These are phyloP conservation scores for Suillus placidus DNA, from an alignment of 768 basidiomycete genomes.

Conservation along the genomic window DNA sequence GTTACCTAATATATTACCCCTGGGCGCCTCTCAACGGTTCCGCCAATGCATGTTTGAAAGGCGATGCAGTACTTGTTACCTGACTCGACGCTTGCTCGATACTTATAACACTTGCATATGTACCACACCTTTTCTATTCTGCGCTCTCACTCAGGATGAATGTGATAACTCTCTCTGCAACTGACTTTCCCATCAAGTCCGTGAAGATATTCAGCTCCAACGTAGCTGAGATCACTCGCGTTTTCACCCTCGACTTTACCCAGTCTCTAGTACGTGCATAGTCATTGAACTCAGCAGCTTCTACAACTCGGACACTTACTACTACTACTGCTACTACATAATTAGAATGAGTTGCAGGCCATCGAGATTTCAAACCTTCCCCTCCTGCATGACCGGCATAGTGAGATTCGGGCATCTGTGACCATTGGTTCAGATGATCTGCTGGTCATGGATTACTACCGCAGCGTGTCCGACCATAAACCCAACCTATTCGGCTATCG, in stretches of 20 bases:
- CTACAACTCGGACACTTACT: background rate
- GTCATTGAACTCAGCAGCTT: background rate
- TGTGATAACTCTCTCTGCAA: constrained; percentile 6
- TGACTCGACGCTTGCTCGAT: background rate
- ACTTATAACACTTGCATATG: background rate
- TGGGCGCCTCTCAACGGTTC: no score
- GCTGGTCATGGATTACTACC: constrained; percentile 20
- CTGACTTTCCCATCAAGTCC: constrained; percentile 19
- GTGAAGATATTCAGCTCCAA: constrained; percentile 22
- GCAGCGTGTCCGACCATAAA: background rate
- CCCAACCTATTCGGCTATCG: background rate
- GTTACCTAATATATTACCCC: no score
- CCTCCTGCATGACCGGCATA: background rate
- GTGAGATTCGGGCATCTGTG: constrained; percentile 18
- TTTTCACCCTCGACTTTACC: constrained; percentile 20
- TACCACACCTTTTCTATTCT: background rate
- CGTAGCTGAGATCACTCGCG: constrained; percentile 22
- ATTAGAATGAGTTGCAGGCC: constrained; percentile 19
- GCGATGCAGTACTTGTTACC: background rate
- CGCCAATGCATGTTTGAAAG: no score
- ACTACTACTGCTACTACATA: background rate
- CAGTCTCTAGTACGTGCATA: constrained; percentile 8
- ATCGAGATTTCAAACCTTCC: constrained; percentile 23
- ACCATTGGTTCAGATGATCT: constrained; percentile 14
- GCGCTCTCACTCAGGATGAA: background rate